Evolutionary conservation across 306 rosid genomes (phyloP).

Genomic region (Corylus heterophylla): DNA sequence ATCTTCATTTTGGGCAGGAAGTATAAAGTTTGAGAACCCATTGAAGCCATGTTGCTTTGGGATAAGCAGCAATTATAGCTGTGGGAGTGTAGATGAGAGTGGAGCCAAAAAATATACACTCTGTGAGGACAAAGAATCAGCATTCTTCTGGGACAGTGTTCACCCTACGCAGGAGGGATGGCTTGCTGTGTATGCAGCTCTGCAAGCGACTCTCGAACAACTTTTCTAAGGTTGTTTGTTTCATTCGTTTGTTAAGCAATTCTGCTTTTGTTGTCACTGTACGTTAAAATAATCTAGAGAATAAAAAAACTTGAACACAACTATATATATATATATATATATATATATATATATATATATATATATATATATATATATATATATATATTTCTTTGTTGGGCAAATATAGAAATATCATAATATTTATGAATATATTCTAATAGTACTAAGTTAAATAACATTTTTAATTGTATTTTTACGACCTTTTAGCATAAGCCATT

Average conservation of each 20-base stretch:
- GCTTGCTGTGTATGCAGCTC: slow-evolving; percentile 59
- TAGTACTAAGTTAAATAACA: too few relatives aligned
- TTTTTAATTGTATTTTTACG: too few relatives aligned
- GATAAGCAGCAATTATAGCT: slow-evolving; percentile 39
- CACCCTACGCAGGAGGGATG: slow-evolving; percentile 89
- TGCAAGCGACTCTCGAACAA: slow-evolving; percentile 36
- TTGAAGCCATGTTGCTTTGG: slow-evolving; percentile 80
- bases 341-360: too few relatives aligned
- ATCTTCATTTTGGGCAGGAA: slow-evolving; percentile 4
- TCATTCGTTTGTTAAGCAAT: not conserved
- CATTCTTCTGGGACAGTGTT: slow-evolving; percentile 80
- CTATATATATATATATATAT: too few relatives aligned
- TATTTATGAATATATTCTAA: too few relatives aligned
- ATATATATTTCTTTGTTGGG: too few relatives aligned
- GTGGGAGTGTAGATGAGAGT: slow-evolving; percentile 61
- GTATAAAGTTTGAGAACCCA: slow-evolving; percentile 42
- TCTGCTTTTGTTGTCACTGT: not conserved
- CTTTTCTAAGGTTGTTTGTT: not conserved
- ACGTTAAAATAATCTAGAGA: too few relatives aligned
- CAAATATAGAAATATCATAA: too few relatives aligned
- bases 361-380: too few relatives aligned
- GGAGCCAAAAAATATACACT: slow-evolving; percentile 58
- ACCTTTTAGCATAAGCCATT: too few relatives aligned
- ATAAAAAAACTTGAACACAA: too few relatives aligned
- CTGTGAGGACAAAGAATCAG: slow-evolving; percentile 54